These are phyloP conservation scores for Luffa acutangula DNA, from an alignment of 306 rosid genomes.

Conservation along the genomic window DNA sequence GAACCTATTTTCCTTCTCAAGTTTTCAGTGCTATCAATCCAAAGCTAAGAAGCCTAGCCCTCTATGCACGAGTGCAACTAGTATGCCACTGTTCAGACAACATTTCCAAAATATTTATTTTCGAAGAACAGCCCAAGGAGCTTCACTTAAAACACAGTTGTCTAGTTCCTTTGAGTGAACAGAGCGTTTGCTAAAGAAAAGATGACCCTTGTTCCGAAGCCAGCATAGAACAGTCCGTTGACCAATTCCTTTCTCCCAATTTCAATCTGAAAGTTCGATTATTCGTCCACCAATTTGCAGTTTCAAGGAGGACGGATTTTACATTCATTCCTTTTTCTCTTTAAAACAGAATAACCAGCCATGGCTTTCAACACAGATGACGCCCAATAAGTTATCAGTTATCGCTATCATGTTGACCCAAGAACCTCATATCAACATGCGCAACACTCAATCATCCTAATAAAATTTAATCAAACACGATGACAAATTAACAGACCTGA, in stretches of 20 bases:
- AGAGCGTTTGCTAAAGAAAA: background rate
- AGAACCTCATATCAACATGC: background rate
- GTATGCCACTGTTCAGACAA: background rate
- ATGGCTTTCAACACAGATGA: background rate
- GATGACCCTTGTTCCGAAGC: background rate
- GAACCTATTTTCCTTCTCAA: background rate
- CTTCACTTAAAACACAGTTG: background rate
- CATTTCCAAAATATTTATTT: background rate
- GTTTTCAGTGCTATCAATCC: background rate
- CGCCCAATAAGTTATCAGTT: background rate
- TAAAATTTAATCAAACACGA: background rate
- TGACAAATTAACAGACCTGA: conserved; percentile 22
- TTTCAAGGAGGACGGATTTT: background rate
- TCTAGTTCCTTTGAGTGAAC: background rate
- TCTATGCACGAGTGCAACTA: background rate
- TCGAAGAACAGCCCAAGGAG: background rate
- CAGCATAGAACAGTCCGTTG: background rate
- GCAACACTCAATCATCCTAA: background rate
- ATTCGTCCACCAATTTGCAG: background rate
- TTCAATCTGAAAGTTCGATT: background rate
- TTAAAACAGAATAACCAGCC: background rate
- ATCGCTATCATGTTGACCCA: background rate
- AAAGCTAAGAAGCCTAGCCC: background rate
- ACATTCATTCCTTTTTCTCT: background rate
- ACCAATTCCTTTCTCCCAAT: background rate